Conservation (phyloP, 177 flowering plant species). For the Telopea speciosissima region DNA sequence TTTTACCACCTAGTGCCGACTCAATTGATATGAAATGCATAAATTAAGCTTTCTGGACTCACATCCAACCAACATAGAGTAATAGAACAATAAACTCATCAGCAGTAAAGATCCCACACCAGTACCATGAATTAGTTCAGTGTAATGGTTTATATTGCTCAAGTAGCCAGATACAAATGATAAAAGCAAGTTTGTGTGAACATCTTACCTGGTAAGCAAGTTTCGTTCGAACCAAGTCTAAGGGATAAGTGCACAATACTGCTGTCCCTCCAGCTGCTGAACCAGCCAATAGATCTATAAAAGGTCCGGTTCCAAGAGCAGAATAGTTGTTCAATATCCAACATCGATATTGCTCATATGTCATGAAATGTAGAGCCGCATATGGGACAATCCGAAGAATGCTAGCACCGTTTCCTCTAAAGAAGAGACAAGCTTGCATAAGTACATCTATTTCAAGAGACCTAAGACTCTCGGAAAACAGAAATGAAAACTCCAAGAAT, state of each 20-base stretch:
- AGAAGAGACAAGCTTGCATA: constrained; percentile 13
- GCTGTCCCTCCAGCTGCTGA: constrained; percentile 97
- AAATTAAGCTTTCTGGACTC: neutral
- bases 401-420: constrained; percentile 98
- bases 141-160: neutral
- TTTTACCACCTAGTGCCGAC: neutral
- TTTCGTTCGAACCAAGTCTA: constrained; percentile 89
- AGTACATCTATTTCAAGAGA: neutral
- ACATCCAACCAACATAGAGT: neutral
- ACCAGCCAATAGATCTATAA: constrained; percentile 92
- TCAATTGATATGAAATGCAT: neutral
- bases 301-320: constrained; percentile 78
- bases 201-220: constrained; percentile 87
- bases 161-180: neutral
- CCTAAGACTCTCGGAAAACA: neutral
- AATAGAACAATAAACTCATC: neutral
- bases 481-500: neutral
- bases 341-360: constrained; percentile 81
- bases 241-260: constrained; percentile 89
- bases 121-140: neutral
- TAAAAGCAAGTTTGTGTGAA: neutral
- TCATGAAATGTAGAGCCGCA: constrained; percentile 96
- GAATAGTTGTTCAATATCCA: constrained; percentile 75
- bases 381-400: constrained; percentile 91
- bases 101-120: neutral